Evolutionary conservation across 805 yeast species (phyloP), one percentile per base, ranked within the genome.

Genomic region (Limtongia smithiae): DNA sequence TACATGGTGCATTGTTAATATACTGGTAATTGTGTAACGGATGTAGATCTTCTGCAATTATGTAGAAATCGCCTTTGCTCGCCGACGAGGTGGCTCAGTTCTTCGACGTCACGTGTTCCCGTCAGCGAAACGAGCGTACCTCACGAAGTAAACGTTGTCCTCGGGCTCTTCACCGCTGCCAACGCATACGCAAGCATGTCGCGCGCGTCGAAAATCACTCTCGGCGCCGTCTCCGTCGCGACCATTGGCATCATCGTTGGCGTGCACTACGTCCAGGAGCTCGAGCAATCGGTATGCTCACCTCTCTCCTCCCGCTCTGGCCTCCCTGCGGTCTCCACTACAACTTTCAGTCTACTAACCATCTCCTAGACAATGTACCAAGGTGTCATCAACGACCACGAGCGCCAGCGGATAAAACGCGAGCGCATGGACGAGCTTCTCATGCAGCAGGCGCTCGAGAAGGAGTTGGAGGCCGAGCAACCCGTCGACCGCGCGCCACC

Each of bases 371-470:
- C 51, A 21, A 54, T 54, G 58, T 48, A 51, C 27, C 54, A 57
- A 31, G 62, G 62, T 8, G 60, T 59, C 4, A 35, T 59, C 15
- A 43, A 44, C 7, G 62, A 59, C 28, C 46, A 20, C 11, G 62
- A 59, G 38, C 52, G 62, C 8, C 48, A 51, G 22, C 46, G 57
- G 14, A 43, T 59, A 9, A 55, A 56, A 27, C 37, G 46, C 30
- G 62, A 55, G 35, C 50, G 62, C 6, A 42, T 35, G 14, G 55
- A 42, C 20, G 62, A 59, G 37, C 35, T 60, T 22, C 41, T 32
- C 28, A 21, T 45, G 37, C 62, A 59, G 38, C 58, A 52, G 35
- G 48, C 32, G 11, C 31, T 59, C 24, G 54, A 51, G 45, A 43
- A 50, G 28, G 58, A 59, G 36, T 59, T 46, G 34, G 62, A 59